A percentile compares a stretch with the other conserved stretches of the same genome.
Conservation (phyloP, 2,329 filamentous ascomycete genomes). For the Myriosclerotinia curreyana region DNA sequence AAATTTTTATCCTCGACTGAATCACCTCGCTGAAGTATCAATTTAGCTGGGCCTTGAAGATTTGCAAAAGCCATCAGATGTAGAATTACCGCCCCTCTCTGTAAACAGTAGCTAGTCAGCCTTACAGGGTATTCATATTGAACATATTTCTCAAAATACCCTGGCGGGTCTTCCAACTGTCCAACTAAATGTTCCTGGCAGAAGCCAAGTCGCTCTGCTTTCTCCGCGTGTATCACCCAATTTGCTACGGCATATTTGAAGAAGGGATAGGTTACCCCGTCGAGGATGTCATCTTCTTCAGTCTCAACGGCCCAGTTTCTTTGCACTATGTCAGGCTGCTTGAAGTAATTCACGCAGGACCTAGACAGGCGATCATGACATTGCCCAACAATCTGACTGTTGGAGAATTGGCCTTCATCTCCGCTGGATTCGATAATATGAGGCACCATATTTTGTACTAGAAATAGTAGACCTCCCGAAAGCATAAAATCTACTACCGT, state of each 20-base stretch:
- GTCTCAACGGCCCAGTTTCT: too few species aligned
- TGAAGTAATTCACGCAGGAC: slow-evolving; percentile 25
- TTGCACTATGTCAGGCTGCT: background rate
- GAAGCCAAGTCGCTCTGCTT: slow-evolving; percentile 19
- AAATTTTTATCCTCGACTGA: slow-evolving; percentile 15
- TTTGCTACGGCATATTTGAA: slow-evolving; percentile 20
- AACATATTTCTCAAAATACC: slow-evolving; percentile 22
- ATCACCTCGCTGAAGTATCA: slow-evolving; percentile 11
- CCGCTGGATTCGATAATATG: too few species aligned
- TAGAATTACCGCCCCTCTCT: slow-evolving; percentile 1
- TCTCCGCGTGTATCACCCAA: slow-evolving; percentile 25
- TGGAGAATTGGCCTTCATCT: background rate
- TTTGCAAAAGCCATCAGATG: slow-evolving; percentile 20
- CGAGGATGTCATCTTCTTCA: too few species aligned
- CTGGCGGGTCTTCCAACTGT: slow-evolving; percentile 8
- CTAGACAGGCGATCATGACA: slow-evolving; percentile 23
- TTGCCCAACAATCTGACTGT: slow-evolving; percentile 15
- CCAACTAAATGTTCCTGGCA: slow-evolving; percentile 21
- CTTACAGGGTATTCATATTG: background rate
- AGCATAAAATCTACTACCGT: slow-evolving; percentile 42
- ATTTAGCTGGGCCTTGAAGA: background rate
- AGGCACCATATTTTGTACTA: too few species aligned
- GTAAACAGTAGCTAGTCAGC: too few species aligned
- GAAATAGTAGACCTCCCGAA: slow-evolving; percentile 21
- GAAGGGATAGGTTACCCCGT: background rate